phyloP scores from a whole-genome alignment of 1,284 basidiomycete genomes.

The Pseudozyma hubeiensis region DNA sequence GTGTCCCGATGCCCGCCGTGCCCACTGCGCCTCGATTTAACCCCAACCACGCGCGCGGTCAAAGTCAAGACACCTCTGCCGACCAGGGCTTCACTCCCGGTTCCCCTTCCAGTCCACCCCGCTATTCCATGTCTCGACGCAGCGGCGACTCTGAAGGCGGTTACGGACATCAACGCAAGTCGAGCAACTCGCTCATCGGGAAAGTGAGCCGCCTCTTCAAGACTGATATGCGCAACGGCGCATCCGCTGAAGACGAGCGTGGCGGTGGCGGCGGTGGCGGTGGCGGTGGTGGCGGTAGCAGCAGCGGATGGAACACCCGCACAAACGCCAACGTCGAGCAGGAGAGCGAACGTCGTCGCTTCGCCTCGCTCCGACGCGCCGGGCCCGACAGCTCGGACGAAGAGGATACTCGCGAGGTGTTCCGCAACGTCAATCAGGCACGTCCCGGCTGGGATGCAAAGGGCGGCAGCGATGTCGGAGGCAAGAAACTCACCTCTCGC shows the following conservation, averaged over 20 bases:
- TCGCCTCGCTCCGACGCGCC: conserved; percentile 25
- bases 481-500: conserved; percentile 45
- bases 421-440: conserved; percentile 60
- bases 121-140: conserved; percentile 40
- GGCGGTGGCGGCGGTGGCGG: not conserved
- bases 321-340: conserved; percentile 27
- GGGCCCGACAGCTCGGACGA: conserved; percentile 60
- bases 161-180: conserved; percentile 43
- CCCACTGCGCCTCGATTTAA: conserved; percentile 54
- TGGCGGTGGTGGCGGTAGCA: not conserved
- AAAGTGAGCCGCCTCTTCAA: conserved; percentile 65
- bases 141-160: conserved; percentile 41
- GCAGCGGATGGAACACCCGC: conserved; percentile 46
- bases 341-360: conserved; percentile 20
- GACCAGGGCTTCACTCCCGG: conserved; percentile 34
- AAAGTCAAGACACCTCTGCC: conserved; percentile 24
- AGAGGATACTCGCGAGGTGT: conserved; percentile 54
- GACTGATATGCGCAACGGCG: conserved; percentile 53
- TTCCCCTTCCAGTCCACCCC: conserved; percentile 26
- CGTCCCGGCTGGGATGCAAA: conserved; percentile 35
- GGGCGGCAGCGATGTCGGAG: conserved; percentile 49
- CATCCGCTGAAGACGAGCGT: conserved; percentile 10
- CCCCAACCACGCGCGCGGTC: conserved; percentile 48
- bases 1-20: conserved; percentile 46
- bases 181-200: conserved; percentile 59